Conservation (phyloP, 2,329 filamentous ascomycete genomes). For the Claviceps capensis region DNA sequence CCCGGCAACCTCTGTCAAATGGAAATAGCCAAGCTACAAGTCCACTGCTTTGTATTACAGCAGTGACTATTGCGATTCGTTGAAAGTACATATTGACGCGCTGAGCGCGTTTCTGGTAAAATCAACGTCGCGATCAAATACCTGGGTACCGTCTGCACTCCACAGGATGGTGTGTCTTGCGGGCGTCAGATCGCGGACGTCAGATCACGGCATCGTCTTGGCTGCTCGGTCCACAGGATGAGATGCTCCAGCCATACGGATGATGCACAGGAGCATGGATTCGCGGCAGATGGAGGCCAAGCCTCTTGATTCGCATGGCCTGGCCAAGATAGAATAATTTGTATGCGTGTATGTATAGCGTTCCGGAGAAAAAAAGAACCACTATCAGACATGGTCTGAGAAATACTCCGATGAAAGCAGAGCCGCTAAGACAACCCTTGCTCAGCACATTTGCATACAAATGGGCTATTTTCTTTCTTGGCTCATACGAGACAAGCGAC, state of each 20-base stretch:
- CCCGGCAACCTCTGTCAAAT: too few species aligned
- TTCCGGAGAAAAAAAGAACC: not conserved
- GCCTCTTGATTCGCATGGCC: not conserved
- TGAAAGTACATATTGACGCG: too few species aligned
- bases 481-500: not conserved
- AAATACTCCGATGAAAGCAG: not conserved
- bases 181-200: too few species aligned
- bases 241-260: not conserved
- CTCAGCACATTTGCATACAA: not conserved
- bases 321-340: too few species aligned
- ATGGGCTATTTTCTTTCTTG: not conserved
- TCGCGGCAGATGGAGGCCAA: constrained; percentile 3
- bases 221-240: not conserved
- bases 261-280: not conserved
- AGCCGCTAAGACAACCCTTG: not conserved
- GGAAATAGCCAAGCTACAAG: too few species aligned
- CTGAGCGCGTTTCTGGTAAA: too few species aligned
- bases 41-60: too few species aligned
- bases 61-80: too few species aligned
- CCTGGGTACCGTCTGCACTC: too few species aligned
- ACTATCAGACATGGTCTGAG: not conserved
- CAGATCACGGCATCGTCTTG: not conserved
- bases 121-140: too few species aligned
- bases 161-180: too few species aligned
- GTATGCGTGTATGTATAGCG: not conserved